A percentile compares a stretch with the other conserved stretches of the same genome.
Evolutionary conservation across 2,329 filamentous ascomycete species (phyloP).

Genomic region (Pestalotiopsis sp.): DNA sequence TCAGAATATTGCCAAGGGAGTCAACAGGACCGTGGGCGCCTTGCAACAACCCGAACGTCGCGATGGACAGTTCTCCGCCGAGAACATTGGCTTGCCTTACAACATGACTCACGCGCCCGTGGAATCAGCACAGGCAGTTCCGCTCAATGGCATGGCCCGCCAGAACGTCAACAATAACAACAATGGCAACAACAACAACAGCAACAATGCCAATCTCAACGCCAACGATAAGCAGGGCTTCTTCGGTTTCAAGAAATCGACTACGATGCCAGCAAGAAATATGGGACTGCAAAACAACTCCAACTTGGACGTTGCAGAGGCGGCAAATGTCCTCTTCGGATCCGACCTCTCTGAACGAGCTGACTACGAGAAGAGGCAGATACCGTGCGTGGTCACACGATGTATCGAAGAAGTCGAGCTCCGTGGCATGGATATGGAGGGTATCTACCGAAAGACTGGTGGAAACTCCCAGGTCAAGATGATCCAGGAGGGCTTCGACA

Average conservation of each 20-base stretch:
- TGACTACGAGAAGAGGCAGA: constrained; percentile 85
- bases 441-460: constrained; percentile 97
- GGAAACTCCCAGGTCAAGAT: constrained; percentile 88
- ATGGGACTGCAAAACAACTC: constrained; percentile 43
- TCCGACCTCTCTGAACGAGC: constrained; percentile 85
- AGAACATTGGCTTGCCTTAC: constrained; percentile 72
- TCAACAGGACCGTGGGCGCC: constrained; percentile 87
- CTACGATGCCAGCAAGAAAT: constrained; percentile 52
- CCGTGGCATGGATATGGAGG: constrained; percentile 95
- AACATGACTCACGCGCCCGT: constrained; percentile 65
- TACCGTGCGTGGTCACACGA: constrained; percentile 86
- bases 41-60: constrained; percentile 65
- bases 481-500: constrained; percentile 91
- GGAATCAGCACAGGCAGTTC: constrained; percentile 45
- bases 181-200: constrained; percentile 3
- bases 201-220: constrained; percentile 24
- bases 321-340: constrained; percentile 74
- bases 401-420: constrained; percentile 97
- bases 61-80: constrained; percentile 56
- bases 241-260: constrained; percentile 63
- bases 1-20: constrained; percentile 90
- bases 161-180: constrained; percentile 23
- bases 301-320: constrained; percentile 46
- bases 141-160: constrained; percentile 33
- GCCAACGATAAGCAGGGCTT: constrained; percentile 60